Evolutionary conservation across 2,329 filamentous ascomycete genomes (phyloP).

Genomic region (Penicillium vulpinum): DNA sequence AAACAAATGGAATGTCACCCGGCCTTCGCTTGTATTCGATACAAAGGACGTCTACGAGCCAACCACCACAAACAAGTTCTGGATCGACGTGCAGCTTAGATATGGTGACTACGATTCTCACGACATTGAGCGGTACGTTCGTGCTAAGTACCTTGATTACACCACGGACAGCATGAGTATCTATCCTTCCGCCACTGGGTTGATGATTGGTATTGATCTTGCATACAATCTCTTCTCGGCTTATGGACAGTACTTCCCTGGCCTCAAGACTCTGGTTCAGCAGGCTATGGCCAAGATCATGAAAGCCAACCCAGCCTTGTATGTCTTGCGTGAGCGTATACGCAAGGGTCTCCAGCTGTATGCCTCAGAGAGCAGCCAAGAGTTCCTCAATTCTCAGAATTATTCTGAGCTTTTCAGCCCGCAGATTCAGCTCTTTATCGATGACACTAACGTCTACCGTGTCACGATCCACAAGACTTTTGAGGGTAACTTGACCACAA

Average conservation of each 20-base stretch:
- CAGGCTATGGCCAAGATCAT: slow-evolving; percentile 99
- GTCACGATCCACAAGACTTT: slow-evolving; percentile 99
- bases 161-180: slow-evolving; percentile 98
- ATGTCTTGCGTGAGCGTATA: slow-evolving; percentile 95
- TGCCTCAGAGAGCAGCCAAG: slow-evolving; percentile 97
- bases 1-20: slow-evolving; percentile 98
- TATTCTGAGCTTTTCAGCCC: slow-evolving; percentile 99
- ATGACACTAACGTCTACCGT: slow-evolving; percentile 98
- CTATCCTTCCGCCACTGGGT: slow-evolving; percentile 91
- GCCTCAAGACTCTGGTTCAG: slow-evolving; percentile 90
- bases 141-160: slow-evolving; percentile 98
- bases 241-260: slow-evolving; percentile 98
- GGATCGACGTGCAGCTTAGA: slow-evolving; percentile 93
- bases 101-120: slow-evolving; percentile 99
- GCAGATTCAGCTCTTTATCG: slow-evolving; percentile 97
- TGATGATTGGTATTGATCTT: slow-evolving; percentile 97
- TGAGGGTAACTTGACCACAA: slow-evolving; percentile 97
- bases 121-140: slow-evolving; percentile 95
- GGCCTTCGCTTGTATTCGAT: slow-evolving; percentile 89
- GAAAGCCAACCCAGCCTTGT: slow-evolving; percentile 97
- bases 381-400: slow-evolving; percentile 98
- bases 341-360: slow-evolving; percentile 97
- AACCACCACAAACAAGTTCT: slow-evolving; percentile 98
- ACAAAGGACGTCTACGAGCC: slow-evolving; percentile 94
- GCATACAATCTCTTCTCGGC: slow-evolving; percentile 98